Evolutionary conservation across 306 rosid species (phyloP).

Genomic region (Vachellia collinsii): DNA sequence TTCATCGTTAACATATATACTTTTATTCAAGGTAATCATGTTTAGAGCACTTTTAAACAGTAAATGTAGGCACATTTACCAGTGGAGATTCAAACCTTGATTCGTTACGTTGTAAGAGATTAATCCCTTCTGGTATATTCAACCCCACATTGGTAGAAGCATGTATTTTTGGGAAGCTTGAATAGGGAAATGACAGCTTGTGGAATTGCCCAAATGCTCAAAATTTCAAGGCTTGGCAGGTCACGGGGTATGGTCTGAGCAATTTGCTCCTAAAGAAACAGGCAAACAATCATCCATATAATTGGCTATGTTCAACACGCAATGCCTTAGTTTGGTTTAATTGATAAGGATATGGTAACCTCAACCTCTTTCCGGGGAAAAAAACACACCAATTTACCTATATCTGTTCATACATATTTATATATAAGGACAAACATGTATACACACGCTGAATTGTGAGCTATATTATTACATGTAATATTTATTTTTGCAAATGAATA

Average conservation of each 20-base stretch:
- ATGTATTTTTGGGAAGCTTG: not conserved
- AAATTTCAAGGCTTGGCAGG: not conserved
- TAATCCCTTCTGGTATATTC: no score
- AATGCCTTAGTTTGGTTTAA: not conserved
- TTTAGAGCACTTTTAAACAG: no score
- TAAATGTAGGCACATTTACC: no score
- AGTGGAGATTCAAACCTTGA: no score
- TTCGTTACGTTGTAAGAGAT: no score
- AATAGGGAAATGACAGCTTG: not conserved
- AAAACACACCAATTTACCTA: not conserved
- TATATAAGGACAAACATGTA: no score
- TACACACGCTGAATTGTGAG: not conserved
- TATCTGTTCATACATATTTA: not conserved
- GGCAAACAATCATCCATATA: not conserved
- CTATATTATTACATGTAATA: not conserved
- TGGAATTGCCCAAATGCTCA: not conserved
- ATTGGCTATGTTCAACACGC: not conserved
- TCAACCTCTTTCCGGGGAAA: not conserved
- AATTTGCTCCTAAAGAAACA: not conserved
- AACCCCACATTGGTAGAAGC: not conserved
- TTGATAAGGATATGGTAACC: not conserved
- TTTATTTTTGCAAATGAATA: not conserved
- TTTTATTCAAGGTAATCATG: no score
- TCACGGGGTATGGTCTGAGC: not conserved
- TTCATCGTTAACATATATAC: no score